Evolutionary conservation across 768 basidiomycete species (phyloP), one percentile per base, ranked within the genome.

Genomic region (Amanita fuliginea): DNA sequence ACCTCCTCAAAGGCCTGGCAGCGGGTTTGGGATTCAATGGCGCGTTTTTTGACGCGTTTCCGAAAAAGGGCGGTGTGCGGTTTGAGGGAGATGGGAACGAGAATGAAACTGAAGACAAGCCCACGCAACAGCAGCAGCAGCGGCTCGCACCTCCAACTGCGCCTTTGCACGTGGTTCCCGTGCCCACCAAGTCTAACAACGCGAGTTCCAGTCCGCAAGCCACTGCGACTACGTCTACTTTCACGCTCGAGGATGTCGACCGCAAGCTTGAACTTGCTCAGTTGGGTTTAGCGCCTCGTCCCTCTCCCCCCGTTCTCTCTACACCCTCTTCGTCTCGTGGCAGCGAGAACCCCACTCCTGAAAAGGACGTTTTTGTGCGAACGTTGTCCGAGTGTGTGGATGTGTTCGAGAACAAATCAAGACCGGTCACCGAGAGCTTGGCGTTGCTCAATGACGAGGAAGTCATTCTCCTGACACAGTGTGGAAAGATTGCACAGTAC

Each of bases 401-500:
- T 19, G 72, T 97, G 48, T 90, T 86, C 57, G 86, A 86, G 59
- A 78, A 80, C 51, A 81, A 78, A 2, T 81, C 84, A 0, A 70
- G 78, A 46, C 79, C 83, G 3, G 69, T 80, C 6, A 74, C 77
- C 19, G 68, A 65, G 8, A 70, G 77, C 18, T 58, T 88, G 46
- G 66, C 74, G 39, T 70, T 78, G 55, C 66, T 99, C 59, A 86
- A 78, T 46, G 91, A 99, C 57, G 95, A 98, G 61, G 96, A 98
- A 65, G 73, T 99, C 39, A 83, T 98, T 48, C 47, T 92, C 50
- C 72, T 99, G 40, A 76, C 83, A 2, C 90, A 94, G 68, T 83
- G 82, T 54, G 91, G 93, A 26, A 96, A 95, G 77, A 85, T 98
- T 49, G 85, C 88, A 0, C 76, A 88, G n/a, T 98, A 99, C 64